These are phyloP conservation scores for Polyplosphaeria fusca DNA, from an alignment of 495 filamentous ascomycete genomes.

Conservation along the genomic window DNA sequence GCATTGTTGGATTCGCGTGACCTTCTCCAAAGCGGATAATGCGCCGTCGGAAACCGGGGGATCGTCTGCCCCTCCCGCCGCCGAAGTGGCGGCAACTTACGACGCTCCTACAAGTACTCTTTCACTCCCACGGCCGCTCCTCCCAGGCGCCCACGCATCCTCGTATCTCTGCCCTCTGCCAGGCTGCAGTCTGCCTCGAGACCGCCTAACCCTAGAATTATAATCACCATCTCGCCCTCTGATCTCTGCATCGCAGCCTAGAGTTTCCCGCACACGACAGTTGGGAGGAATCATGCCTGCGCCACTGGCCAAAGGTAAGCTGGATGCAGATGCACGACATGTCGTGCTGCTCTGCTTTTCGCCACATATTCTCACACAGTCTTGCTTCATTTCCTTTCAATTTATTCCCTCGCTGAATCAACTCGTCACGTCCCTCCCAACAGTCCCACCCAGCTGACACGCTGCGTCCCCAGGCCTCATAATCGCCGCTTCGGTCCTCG, in stretches of 20 bases:
- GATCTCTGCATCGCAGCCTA: not conserved
- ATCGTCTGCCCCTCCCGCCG: too few relatives aligned
- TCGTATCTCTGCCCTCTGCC: not conserved
- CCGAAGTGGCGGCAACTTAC: constrained; percentile 17
- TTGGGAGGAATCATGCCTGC: constrained; percentile 30
- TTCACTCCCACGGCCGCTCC: not conserved
- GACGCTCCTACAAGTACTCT: not conserved
- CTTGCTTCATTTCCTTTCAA: not conserved
- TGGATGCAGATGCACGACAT: constrained; percentile 4
- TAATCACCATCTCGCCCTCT: not conserved
- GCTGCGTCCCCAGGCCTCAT: constrained; percentile 59
- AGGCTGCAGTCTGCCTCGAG: constrained; percentile 18
- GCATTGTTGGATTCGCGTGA: too few relatives aligned
- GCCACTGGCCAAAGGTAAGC: constrained; percentile 35
- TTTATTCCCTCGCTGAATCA: constrained; percentile 2
- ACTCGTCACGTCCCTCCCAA: not conserved
- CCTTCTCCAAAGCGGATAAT: too few relatives aligned
- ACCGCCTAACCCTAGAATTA: too few relatives aligned
- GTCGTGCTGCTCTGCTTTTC: not conserved
- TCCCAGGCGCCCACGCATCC: not conserved
- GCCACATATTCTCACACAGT: not conserved
- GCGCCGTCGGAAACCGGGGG: too few relatives aligned
- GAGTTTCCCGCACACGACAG: not conserved
- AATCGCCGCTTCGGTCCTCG: constrained; percentile 68
- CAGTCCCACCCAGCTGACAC: constrained; percentile 16